Evolutionary conservation across 2,329 filamentous ascomycete species (phyloP).

Genomic region (Beauveria varroae): DNA sequence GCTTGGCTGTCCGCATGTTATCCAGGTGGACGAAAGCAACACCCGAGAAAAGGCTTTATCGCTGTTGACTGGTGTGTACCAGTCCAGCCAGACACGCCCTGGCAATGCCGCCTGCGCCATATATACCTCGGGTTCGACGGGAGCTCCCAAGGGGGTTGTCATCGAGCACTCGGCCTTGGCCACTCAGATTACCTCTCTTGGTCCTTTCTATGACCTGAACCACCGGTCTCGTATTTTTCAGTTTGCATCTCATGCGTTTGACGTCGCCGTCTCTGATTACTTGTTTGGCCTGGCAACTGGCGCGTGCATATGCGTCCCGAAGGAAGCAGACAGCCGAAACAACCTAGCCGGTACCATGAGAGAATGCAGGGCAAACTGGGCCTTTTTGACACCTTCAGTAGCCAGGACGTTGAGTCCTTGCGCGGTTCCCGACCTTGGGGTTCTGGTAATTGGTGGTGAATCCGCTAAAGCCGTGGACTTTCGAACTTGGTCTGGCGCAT

Average conservation of each 20-base stretch:
- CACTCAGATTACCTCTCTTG: not conserved
- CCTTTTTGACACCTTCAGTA: not conserved
- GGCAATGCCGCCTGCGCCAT: not conserved
- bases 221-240: not conserved
- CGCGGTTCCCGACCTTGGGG: not conserved
- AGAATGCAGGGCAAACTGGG: not conserved
- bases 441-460: not conserved
- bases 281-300: not conserved
- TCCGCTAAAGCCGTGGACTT: not conserved
- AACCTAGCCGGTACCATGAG: not conserved
- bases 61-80: too few relatives aligned
- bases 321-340: not conserved
- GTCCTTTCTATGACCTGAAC: not conserved
- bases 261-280: not conserved
- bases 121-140: not conserved
- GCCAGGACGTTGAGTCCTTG: not conserved
- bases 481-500: not conserved
- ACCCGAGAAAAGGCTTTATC: not conserved
- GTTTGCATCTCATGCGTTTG: slow-evolving; percentile 1
- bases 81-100: not conserved
- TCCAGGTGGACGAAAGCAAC: not conserved
- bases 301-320: not conserved
- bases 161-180: not conserved
- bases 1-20: not conserved
- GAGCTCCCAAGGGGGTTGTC: not conserved